Evolutionary conservation across 768 basidiomycete genomes (phyloP), one percentile per base, ranked within the genome.

Genomic region (Rossbeevera mucosa): DNA sequence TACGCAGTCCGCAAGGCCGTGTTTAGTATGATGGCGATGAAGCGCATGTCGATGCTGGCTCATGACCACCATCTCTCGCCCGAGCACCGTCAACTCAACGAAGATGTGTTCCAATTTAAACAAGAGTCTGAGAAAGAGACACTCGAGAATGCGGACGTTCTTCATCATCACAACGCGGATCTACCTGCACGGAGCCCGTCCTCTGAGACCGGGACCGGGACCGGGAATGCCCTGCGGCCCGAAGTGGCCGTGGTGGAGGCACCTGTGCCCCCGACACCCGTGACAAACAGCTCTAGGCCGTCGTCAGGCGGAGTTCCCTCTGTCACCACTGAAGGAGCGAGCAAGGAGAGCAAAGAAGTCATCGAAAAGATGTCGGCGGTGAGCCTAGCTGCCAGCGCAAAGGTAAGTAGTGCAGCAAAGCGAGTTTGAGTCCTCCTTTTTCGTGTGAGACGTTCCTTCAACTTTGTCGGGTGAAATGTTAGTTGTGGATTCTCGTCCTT

Each of bases 1-100:
- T 53, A 30, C 47, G 21, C 65, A 93, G 91, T 92, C 91, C 86
- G 86, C 59, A 90, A 88, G 66, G 92, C 91, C 3, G 88, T 91
- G 3, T 78, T 86, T 63, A 83, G 88, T 45, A 91, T 95, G 76
- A 85, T 86, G 65, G 92, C 93, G 12, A 79, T 92, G 68, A 85
- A 83, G 60, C 77, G 91, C 53, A 85, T 95, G 85, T 76, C 85
- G 16, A 72, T 76, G 29, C 74, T 87, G 2, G 59, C 63, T 31
- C 63, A 67, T 2, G 51, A 52, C 18, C 46, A 65, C 3, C 64
- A 73, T 42, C 68, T 78, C 41, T 66, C 73, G 24, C 62, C 71
- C 3, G 74, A 74, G 38, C 76, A 77, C 3, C 74, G 75, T 48
- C 71, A 77, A 57, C 72, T 90, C 47, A 76, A 77, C 43, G 77